Conservation (phyloP, 257 asterid genomes). For the Solanum corneliomulleri region DNA sequence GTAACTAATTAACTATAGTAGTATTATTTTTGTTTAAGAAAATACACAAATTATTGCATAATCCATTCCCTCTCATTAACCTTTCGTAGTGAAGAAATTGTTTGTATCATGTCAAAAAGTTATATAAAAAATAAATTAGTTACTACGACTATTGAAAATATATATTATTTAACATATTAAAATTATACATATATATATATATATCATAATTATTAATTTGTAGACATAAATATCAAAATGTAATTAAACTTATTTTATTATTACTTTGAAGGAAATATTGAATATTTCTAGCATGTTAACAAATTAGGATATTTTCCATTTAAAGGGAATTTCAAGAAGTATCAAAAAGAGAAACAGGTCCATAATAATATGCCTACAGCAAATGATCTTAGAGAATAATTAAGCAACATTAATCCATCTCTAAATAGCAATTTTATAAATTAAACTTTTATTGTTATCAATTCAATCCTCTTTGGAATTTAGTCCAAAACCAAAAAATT, state of each 20-base stretch:
- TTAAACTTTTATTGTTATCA: not conserved
- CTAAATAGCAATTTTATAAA: not conserved
- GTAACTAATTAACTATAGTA: too few relatives aligned
- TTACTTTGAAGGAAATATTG: not conserved
- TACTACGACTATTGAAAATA: too few relatives aligned
- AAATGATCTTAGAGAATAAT: not conserved
- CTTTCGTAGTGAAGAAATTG: slow-evolving; percentile 27
- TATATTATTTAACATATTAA: too few relatives aligned
- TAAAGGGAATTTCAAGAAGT: not conserved
- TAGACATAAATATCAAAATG: too few relatives aligned
- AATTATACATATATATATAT: too few relatives aligned
- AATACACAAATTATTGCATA: slow-evolving; percentile 30
- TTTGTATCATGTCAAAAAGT: too few relatives aligned
- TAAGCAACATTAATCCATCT: not conserved
- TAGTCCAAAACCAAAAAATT: not conserved
- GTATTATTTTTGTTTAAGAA: not conserved
- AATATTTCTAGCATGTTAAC: not conserved
- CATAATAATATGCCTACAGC: not conserved
- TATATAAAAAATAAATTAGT: too few relatives aligned
- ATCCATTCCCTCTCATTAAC: slow-evolving; percentile 12
- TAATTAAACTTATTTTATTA: too few relatives aligned
- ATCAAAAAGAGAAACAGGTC: not conserved
- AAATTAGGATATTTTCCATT: not conserved
- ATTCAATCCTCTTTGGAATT: not conserved
- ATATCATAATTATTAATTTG: too few relatives aligned